Evolutionary conservation across 441 rosid species (phyloP).

Genomic region (Populus hybrid): DNA sequence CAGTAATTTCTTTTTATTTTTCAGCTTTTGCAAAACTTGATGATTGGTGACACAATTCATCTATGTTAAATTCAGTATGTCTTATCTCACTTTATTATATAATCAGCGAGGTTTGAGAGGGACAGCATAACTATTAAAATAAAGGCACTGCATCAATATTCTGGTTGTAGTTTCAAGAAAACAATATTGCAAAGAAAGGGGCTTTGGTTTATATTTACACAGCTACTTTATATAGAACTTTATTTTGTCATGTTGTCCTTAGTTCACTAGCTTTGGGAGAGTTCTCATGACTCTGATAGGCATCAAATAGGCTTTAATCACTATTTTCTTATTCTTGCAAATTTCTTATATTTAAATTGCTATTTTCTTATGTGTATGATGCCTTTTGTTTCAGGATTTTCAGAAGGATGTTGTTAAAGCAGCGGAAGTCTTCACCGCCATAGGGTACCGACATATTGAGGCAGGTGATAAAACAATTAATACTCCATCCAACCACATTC

Average conservation of each 20-base stretch:
- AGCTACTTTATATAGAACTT: not conserved
- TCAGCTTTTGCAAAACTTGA: not conserved
- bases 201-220: not conserved
- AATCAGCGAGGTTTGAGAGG: not conserved
- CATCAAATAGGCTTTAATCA: not conserved
- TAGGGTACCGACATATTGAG: constrained; percentile 79
- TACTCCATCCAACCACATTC: constrained; percentile 3
- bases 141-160: not conserved
- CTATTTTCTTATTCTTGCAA: constrained; percentile 13
- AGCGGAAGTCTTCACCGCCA: constrained; percentile 64
- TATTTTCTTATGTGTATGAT: constrained; percentile 6
- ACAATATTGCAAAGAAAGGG: not conserved
- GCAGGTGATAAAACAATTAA: constrained; percentile 45
- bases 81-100: not conserved
- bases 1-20: not conserved
- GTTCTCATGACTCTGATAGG: constrained; percentile 5
- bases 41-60: not conserved
- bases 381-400: constrained; percentile 58
- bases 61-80: not conserved
- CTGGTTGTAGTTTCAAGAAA: constrained; percentile 2
- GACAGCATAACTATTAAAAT: not conserved
- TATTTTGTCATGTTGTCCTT: not conserved
- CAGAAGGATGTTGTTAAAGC: constrained; percentile 79
- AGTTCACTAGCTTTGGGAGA: not conserved
- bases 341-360: not conserved